Evolutionary conservation across 2,329 filamentous ascomycete genomes (phyloP).

Genomic region (Hypoxylon rubiginosum): DNA sequence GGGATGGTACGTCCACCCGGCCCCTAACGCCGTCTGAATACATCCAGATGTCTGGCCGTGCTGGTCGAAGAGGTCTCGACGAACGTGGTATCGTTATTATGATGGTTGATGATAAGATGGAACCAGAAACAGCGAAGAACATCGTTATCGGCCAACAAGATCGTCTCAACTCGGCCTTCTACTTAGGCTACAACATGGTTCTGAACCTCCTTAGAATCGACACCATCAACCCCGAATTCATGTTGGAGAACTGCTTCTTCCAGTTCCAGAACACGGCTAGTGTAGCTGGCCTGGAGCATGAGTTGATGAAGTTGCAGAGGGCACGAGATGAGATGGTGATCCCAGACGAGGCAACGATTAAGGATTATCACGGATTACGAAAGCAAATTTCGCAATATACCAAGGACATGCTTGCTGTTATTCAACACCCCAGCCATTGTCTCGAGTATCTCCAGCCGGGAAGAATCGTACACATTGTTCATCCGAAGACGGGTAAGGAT

Average conservation of each 20-base stretch:
- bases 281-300: slow-evolving; percentile 85
- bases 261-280: slow-evolving; percentile 97
- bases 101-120: slow-evolving; percentile 98
- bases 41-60: slow-evolving; percentile 98
- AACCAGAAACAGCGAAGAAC: slow-evolving; percentile 91
- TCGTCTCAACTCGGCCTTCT: slow-evolving; percentile 96
- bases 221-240: slow-evolving; percentile 97
- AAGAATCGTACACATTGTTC: slow-evolving; percentile 88
- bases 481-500: slow-evolving; percentile 75
- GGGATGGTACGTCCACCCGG: slow-evolving; percentile 83
- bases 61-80: slow-evolving; percentile 95
- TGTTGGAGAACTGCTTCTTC: slow-evolving; percentile 98
- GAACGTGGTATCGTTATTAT: slow-evolving; percentile 99
- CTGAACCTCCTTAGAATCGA: slow-evolving; percentile 97
- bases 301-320: slow-evolving; percentile 82
- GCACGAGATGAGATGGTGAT: slow-evolving; percentile 81
- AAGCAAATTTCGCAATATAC: slow-evolving; percentile 86
- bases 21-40: slow-evolving; percentile 96
- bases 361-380: slow-evolving; percentile 92
- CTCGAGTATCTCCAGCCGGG: slow-evolving; percentile 87
- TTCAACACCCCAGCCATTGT: slow-evolving; percentile 91
- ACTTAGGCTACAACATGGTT: slow-evolving; percentile 99
- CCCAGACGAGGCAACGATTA: slow-evolving; percentile 86
- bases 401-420: slow-evolving; percentile 90
- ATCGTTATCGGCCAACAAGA: slow-evolving; percentile 98